phyloP scores from a whole-genome alignment of 2,329 filamentous ascomycete genomes.

The Pezicula rhizophila region DNA sequence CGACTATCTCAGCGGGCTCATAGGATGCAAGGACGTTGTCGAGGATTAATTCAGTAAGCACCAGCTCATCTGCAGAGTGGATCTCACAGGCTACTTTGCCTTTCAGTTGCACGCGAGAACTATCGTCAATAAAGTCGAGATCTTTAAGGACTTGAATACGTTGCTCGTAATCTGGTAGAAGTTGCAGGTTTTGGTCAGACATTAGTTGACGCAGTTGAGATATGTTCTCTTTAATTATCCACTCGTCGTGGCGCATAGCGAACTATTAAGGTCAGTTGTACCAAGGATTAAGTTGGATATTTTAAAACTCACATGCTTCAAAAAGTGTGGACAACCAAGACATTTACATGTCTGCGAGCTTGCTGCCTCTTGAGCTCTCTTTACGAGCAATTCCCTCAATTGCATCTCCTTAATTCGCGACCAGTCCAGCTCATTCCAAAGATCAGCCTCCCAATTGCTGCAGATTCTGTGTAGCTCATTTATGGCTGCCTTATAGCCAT shows the following conservation, averaged over 20 bases:
- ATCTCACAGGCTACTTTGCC: slow-evolving; percentile 98
- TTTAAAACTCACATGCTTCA: slow-evolving; percentile 68
- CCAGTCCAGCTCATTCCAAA: slow-evolving; percentile 84
- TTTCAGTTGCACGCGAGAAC: slow-evolving; percentile 85
- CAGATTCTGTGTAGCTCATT: slow-evolving; percentile 65
- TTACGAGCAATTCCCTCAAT: slow-evolving; percentile 72
- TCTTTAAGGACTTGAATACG: slow-evolving; percentile 88
- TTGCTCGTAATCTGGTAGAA: slow-evolving; percentile 95
- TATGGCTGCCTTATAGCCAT: slow-evolving; percentile 48
- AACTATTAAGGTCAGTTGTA: slow-evolving; percentile 48
- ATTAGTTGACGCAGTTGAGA: slow-evolving; percentile 79
- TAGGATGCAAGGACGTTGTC: slow-evolving; percentile 95
- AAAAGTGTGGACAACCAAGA: slow-evolving; percentile 66
- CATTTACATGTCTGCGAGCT: slow-evolving; percentile 61
- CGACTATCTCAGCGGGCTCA: slow-evolving; percentile 93
- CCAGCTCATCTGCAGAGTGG: slow-evolving; percentile 92
- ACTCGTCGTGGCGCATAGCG: slow-evolving; percentile 93
- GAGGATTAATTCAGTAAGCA: slow-evolving; percentile 90
- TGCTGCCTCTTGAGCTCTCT: slow-evolving; percentile 57
- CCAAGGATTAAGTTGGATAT: neutral
- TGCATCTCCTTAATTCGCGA: slow-evolving; percentile 74
- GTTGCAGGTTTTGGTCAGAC: slow-evolving; percentile 92
- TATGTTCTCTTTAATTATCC: slow-evolving; percentile 93
- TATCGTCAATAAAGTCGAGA: slow-evolving; percentile 83
- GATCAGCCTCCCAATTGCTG: slow-evolving; percentile 63